Percentiles rank a stretch among this genome's conserved stretches.
These are phyloP conservation scores for Tilletiopsis washingtonensis DNA, from an alignment of 1,284 basidiomycete species.

Conservation along the genomic window DNA sequence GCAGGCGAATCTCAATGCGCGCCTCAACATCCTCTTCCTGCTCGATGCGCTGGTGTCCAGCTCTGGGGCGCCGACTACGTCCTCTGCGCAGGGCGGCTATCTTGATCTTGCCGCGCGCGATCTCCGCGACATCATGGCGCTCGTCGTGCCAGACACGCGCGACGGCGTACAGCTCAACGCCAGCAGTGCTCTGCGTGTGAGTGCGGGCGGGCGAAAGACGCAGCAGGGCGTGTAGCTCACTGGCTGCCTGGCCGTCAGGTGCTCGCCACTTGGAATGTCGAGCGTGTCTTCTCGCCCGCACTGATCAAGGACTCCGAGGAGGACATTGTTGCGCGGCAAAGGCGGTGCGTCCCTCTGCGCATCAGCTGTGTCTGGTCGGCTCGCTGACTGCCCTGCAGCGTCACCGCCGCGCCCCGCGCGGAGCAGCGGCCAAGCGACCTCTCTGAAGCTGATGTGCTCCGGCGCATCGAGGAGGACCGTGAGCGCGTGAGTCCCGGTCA, in stretches of 20 bases:
- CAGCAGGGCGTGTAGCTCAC: background rate
- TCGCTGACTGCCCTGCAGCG: slow-evolving; percentile 5
- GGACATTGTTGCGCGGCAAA: slow-evolving; percentile 2
- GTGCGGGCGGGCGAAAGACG: background rate
- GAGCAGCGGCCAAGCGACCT: slow-evolving; percentile 50
- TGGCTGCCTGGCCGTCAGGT: slow-evolving; percentile 4
- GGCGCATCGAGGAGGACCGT: slow-evolving; percentile 85
- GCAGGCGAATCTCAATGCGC: slow-evolving; percentile 77
- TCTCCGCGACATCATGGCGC: slow-evolving; percentile 10
- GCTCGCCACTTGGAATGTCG: slow-evolving; percentile 14
- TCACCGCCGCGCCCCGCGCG: slow-evolving; percentile 9
- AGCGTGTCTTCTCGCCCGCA: slow-evolving; percentile 7
- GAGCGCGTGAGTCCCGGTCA: slow-evolving; percentile 56
- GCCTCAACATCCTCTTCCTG: slow-evolving; percentile 86
- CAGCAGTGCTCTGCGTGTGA: slow-evolving; percentile 11
- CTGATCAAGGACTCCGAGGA: slow-evolving; percentile 3
- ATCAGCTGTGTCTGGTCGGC: too few species aligned
- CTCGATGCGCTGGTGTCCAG: slow-evolving; percentile 62
- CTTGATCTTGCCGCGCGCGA: slow-evolving; percentile 10
- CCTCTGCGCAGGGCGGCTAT: slow-evolving; percentile 1
- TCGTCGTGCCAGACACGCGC: slow-evolving; percentile 18
- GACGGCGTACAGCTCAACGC: slow-evolving; percentile 20
- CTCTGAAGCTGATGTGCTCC: slow-evolving; percentile 63
- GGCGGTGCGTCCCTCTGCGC: too few species aligned
- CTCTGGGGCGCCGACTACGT: slow-evolving; percentile 7